A percentile compares a stretch with the other conserved stretches of the same genome.
Conservation (phyloP, 768 basidiomycete genomes). For the Russula sp. region DNA sequence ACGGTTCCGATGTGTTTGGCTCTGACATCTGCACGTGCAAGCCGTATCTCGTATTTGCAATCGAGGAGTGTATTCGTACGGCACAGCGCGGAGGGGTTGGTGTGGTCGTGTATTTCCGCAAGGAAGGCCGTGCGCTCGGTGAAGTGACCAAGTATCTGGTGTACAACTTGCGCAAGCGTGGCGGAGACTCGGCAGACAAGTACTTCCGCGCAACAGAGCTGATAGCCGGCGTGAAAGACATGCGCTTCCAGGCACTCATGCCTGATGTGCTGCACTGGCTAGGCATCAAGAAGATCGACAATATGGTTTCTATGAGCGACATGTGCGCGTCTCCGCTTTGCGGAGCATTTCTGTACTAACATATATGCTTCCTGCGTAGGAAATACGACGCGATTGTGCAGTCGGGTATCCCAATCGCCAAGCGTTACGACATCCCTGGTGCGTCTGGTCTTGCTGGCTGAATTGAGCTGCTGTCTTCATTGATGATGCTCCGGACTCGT, state of each 20-base stretch:
- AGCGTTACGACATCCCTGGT: conserved; percentile 85
- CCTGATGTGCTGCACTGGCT: conserved; percentile 96
- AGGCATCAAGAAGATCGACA: conserved; percentile 84
- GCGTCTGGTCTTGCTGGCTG: conserved; percentile 24
- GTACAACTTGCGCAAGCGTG: conserved; percentile 94
- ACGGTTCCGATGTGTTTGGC: conserved; percentile 94
- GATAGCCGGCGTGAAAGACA: conserved; percentile 92
- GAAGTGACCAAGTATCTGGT: conserved; percentile 96
- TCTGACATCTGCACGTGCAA: conserved; percentile 92
- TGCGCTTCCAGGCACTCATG: conserved; percentile 95
- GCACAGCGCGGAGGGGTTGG: conserved; percentile 87
- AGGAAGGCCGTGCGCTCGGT: conserved; percentile 88
- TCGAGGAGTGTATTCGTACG: conserved; percentile 85
- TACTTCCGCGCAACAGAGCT: conserved; percentile 94
- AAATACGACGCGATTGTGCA: conserved; percentile 94
- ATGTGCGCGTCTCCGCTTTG: conserved; percentile 42
- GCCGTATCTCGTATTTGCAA: conserved; percentile 87
- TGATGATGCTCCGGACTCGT: neutral
- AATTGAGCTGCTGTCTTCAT: neutral
- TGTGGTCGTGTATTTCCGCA: conserved; percentile 89
- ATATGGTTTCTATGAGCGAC: conserved; percentile 88
- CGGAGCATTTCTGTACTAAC: neutral
- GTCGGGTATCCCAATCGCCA: conserved; percentile 76
- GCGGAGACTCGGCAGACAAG: conserved; percentile 85
- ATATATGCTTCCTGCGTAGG: conserved; percentile 35